Percentiles rank a stretch among this genome's conserved stretches.
phyloP scores from a whole-genome alignment of 495 filamentous ascomycete genomes.

The Penicillium psychrofluorescens region DNA sequence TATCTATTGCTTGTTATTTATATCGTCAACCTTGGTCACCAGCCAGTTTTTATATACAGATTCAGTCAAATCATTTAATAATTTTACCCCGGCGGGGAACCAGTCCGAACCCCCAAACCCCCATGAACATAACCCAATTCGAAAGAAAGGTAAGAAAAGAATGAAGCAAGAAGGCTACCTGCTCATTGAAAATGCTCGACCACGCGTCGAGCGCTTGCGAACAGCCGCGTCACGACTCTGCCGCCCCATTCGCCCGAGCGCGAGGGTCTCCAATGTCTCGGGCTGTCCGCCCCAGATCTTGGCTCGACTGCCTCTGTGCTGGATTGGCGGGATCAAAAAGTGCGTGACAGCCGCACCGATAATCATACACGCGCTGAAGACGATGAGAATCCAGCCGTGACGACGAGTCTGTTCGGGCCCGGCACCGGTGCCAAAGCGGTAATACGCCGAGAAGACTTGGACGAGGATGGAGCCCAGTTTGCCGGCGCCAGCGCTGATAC shows the following conservation, averaged over 20 bases:
- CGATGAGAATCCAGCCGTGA: constrained; percentile 36
- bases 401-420: constrained; percentile 26
- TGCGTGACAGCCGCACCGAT: constrained; percentile 38
- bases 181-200: too few species aligned
- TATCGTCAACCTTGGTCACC: too few species aligned
- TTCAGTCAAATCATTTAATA: too few species aligned
- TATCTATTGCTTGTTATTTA: too few species aligned
- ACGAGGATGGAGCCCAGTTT: constrained; percentile 54
- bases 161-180: too few species aligned
- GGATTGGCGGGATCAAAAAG: constrained; percentile 36
- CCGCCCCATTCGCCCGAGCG: constrained; percentile 29
- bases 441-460: constrained; percentile 43
- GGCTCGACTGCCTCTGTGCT: constrained; percentile 18
- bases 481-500: constrained; percentile 46
- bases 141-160: too few species aligned
- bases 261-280: constrained; percentile 35
- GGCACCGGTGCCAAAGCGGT: constrained; percentile 27
- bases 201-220: constrained; percentile 8
- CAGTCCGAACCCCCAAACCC: too few species aligned
- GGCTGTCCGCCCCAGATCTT: constrained; percentile 33
- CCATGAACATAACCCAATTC: too few species aligned
- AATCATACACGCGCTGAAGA: constrained; percentile 42
- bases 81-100: too few species aligned
- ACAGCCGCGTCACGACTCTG: constrained; percentile 30
- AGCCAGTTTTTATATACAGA: too few species aligned